These are phyloP conservation scores for Stephania japonica DNA, from an alignment of 164 flowering plant species.

Conservation along the genomic window DNA sequence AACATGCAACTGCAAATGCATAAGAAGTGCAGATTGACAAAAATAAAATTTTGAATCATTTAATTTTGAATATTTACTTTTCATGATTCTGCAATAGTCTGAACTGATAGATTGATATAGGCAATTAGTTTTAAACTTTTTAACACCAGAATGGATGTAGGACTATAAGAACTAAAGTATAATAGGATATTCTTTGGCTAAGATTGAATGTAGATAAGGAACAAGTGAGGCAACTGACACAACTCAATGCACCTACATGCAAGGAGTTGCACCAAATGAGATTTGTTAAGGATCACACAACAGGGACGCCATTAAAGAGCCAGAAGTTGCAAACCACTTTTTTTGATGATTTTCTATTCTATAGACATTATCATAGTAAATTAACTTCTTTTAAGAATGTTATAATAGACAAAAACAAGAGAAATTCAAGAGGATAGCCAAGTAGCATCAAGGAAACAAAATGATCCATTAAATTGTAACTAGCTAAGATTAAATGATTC, in stretches of 20 bases:
- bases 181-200: neutral
- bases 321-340: neutral
- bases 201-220: neutral
- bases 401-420: neutral
- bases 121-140: neutral
- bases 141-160: neutral
- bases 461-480: too few relatives aligned
- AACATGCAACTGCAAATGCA: neutral
- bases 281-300: neutral
- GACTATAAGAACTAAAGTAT: neutral
- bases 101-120: neutral
- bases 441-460: too few relatives aligned
- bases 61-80: neutral
- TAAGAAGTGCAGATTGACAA: neutral
- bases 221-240: neutral
- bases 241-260: neutral
- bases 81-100: neutral
- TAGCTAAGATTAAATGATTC: neutral
- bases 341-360: too few relatives aligned
- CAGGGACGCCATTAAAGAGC: neutral
- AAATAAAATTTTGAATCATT: neutral
- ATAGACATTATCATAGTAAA: too few relatives aligned
- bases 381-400: too few relatives aligned
- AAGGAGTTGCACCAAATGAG: neutral
- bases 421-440: too few relatives aligned